Evolutionary conservation across 2,329 filamentous ascomycete species (phyloP), one percentile per base, ranked within the genome.

Genomic region (Nannizziopsis arthrosporioides): DNA sequence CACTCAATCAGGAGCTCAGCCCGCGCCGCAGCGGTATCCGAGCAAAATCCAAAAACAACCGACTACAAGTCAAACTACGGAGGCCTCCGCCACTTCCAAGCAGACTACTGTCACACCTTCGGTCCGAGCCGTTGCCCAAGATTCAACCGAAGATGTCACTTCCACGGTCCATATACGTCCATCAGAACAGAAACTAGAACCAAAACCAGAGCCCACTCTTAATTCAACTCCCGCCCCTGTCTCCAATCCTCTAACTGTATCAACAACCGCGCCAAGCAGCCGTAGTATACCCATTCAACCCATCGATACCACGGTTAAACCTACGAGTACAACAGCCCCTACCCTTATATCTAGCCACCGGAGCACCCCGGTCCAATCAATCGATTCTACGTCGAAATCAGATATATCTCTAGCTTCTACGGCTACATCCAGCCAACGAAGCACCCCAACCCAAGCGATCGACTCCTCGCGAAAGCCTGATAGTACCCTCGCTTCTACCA

Each of bases 41-140:
- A 79, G 76, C 67, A 88, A 86, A 63, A 69, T 87, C 45, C 82
- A 86, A 58, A 88, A 88, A 63, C 75, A 75, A 49, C 80, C 82
- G 54, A 27, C 38, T 27, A 11, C 75, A 31, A 27, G 22, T 27
- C 53, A 53, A 9, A 55, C 52, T 1, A 30, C 51, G 17, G 52
- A 53, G 22, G 3, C 22, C 8, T 53, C 52, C 18, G 51, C 14
- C 3, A 12, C 35, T n/a, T n/a, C 40, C 12, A 32, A 5, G 14
- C 42, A 51, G 15, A 36, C 35, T 12, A 36, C 30, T 30, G 27
- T 34, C 19, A 14, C 32, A 19, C 34, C 46, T 19, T 48, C 46
- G 5, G 40, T 48, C 15, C 32, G 46, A 15, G 45, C 45, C 12
- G 45, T 47, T 5, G 39, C 32, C 12, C 46, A 40, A 11, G 46